These are phyloP conservation scores for Fusarium camptoceras DNA, from an alignment of 2,329 filamentous ascomycete species.

Conservation along the genomic window DNA sequence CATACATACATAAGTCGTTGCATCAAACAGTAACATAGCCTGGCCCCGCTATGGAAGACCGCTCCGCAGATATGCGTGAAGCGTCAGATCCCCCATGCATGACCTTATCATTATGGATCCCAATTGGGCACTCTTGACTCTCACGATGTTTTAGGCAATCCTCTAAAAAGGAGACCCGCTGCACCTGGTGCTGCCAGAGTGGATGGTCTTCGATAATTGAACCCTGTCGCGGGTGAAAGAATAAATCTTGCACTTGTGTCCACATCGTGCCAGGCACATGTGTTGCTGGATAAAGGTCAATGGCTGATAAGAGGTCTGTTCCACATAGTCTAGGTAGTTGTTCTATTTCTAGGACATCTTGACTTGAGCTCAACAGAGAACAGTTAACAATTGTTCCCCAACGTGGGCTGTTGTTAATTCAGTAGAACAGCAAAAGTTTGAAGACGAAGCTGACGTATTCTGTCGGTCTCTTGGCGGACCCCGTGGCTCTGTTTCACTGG, in stretches of 20 bases:
- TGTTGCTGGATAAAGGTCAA: not conserved
- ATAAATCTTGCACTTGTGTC: conserved; percentile 11
- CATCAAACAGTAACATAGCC: conserved; percentile 15
- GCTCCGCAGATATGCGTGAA: conserved; percentile 41
- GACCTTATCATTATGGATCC: conserved; percentile 44
- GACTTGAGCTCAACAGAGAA: not conserved
- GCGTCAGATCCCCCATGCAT: conserved; percentile 47
- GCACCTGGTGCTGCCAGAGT: conserved; percentile 22
- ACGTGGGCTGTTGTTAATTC: not conserved
- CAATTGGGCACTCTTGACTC: conserved; percentile 21
- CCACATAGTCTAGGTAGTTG: not conserved
- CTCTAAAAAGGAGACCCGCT: conserved; percentile 8
- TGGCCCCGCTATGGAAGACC: conserved; percentile 39
- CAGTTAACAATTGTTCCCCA: not conserved
- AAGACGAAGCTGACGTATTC: conserved; percentile 32
- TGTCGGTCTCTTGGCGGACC: conserved; percentile 26
- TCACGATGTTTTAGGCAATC: conserved; percentile 28
- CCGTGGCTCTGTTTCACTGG: conserved; percentile 7
- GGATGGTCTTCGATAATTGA: conserved; percentile 15
- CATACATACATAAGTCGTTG: conserved; percentile 5
- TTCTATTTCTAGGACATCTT: not conserved
- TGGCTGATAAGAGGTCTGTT: conserved; percentile 1
- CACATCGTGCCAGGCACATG: not conserved
- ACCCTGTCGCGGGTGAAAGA: conserved; percentile 23
- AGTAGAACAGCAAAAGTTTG: not conserved